Conservation (phyloP, 345 rosid species). For the Linum tenue region DNA sequence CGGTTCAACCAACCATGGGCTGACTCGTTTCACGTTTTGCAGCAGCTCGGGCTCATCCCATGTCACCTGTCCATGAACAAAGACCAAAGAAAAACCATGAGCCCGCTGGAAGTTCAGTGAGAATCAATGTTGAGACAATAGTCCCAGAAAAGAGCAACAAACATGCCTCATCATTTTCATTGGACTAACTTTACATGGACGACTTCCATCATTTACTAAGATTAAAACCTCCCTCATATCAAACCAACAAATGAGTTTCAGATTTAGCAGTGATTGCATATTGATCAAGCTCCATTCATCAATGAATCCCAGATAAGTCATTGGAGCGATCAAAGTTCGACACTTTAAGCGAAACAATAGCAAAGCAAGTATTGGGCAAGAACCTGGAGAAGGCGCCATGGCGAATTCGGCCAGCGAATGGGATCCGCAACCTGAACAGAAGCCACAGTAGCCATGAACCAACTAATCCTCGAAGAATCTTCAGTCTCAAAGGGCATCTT, state of each 20-base stretch:
- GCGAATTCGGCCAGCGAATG: slow-evolving; percentile 10
- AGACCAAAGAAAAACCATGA: background rate
- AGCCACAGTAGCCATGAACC: slow-evolving; percentile 7
- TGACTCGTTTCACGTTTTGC: slow-evolving; percentile 5
- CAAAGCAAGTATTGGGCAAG: background rate
- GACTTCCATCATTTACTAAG: no score
- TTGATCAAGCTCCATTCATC: no score
- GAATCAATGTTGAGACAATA: no score
- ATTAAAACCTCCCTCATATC: no score
- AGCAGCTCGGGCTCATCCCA: slow-evolving; percentile 12
- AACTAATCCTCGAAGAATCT: slow-evolving; percentile 6
- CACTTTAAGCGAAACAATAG: background rate
- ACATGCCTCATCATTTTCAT: no score
- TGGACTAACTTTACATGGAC: no score
- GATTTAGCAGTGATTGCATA: no score
- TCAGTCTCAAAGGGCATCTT: slow-evolving; percentile 10
- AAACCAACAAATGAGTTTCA: no score
- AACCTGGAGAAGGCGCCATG: slow-evolving; percentile 10
- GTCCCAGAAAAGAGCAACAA: no score
- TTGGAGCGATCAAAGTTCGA: background rate
- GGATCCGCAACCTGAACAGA: slow-evolving; percentile 9
- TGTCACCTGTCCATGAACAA: slow-evolving; percentile 3
- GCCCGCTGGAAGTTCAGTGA: no score
- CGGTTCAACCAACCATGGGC: slow-evolving; percentile 7
- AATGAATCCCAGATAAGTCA: no score